Evolutionary conservation across 202 grass and related monocot species (phyloP).

Genomic region (Carex sylvatica): DNA sequence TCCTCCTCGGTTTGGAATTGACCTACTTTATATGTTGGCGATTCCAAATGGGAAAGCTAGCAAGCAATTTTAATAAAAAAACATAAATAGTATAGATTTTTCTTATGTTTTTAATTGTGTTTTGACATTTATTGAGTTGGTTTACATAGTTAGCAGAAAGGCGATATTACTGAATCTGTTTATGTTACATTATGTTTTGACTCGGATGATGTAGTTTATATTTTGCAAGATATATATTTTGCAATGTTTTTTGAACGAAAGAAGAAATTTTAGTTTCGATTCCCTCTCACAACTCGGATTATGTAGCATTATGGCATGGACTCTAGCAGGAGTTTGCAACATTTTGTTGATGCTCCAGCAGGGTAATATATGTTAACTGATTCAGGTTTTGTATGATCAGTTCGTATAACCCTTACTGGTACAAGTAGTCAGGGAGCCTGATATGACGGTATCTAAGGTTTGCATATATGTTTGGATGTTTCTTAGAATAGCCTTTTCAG

Average conservation of each 20-base stretch:
- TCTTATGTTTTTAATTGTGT: not conserved
- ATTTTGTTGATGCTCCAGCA: too few relatives aligned
- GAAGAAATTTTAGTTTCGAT: too few relatives aligned
- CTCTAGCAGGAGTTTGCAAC: too few relatives aligned
- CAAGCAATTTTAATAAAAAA: not conserved
- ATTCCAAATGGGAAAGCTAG: conserved; percentile 15
- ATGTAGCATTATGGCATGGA: too few relatives aligned
- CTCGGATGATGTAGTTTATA: not conserved
- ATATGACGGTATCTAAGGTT: not conserved
- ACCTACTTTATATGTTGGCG: conserved; percentile 18
- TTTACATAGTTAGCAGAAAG: not conserved
- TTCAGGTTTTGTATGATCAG: not conserved
- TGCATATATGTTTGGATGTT: too few relatives aligned
- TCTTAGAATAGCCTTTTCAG: too few relatives aligned
- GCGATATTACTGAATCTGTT: not conserved
- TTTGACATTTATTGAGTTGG: not conserved
- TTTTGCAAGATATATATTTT: not conserved
- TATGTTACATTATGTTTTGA: not conserved
- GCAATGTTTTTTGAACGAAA: too few relatives aligned
- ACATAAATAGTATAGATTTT: not conserved
- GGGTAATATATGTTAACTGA: not conserved
- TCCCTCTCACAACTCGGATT: too few relatives aligned
- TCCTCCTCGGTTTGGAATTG: conserved; percentile 2
- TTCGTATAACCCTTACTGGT: not conserved
- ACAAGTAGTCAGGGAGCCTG: not conserved